phyloP scores from a whole-genome alignment of 345 rosid genomes.

The Eucalyptus coolabah region DNA sequence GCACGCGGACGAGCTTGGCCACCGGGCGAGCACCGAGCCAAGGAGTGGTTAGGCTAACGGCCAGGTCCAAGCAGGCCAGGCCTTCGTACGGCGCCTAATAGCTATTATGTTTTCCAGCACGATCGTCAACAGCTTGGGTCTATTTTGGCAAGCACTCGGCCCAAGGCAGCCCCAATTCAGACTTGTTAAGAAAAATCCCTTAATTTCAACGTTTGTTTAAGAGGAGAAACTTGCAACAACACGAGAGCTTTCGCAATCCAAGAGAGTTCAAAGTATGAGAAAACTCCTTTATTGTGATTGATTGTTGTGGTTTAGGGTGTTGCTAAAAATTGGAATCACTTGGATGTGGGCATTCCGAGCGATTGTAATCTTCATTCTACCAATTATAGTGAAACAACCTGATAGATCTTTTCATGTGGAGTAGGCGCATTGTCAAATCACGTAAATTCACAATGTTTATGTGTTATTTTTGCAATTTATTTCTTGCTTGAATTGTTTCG shows the following conservation, averaged over 20 bases:
- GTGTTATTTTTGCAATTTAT: background rate
- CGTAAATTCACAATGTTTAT: background rate
- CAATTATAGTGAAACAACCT: background rate
- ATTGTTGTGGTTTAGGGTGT: background rate
- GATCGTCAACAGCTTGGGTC: background rate
- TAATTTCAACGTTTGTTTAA: background rate
- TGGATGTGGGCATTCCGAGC: background rate
- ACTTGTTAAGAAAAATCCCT: background rate
- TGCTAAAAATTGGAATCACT: background rate
- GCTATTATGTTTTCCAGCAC: background rate
- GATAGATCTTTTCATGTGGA: background rate
- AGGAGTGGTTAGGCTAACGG: background rate
- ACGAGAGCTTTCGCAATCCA: background rate
- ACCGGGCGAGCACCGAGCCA: background rate
- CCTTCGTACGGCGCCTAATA: background rate
- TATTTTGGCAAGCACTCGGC: background rate
- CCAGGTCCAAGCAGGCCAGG: background rate
- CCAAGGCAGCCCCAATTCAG: background rate
- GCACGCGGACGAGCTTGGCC: background rate
- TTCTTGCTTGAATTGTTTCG: background rate
- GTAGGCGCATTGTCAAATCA: background rate
- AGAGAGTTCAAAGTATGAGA: background rate
- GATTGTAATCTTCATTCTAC: background rate
- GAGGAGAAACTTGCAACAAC: background rate
- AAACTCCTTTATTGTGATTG: background rate